phyloP scores from a whole-genome alignment of 768 basidiomycete species.

The Tricholoma flavovirens region DNA sequence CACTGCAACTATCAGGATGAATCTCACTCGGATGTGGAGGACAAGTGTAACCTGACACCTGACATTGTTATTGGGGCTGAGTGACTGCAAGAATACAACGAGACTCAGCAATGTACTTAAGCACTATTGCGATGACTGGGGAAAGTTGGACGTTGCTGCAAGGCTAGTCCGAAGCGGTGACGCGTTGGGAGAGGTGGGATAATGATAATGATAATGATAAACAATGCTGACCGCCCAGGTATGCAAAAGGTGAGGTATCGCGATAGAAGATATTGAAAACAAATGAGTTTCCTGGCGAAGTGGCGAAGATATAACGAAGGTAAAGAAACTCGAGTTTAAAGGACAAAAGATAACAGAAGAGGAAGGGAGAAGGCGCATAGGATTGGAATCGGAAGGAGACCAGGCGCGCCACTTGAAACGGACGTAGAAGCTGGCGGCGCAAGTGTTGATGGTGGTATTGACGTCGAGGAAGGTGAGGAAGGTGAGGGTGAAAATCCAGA shows the following conservation, averaged over 20 bases:
- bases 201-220: not conserved
- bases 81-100: no score
- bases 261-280: slow-evolving; percentile 21
- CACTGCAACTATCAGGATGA: no score
- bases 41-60: no score
- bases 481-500: slow-evolving; percentile 5
- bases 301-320: not conserved
- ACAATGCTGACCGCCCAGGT: slow-evolving; percentile 1
- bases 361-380: not conserved
- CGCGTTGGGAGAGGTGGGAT: no score
- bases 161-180: not conserved
- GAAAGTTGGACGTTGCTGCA: not conserved
- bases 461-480: slow-evolving; percentile 4
- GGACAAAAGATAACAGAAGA: slow-evolving; percentile 4
- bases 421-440: slow-evolving; percentile 3
- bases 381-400: not conserved
- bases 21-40: no score
- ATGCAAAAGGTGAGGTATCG: slow-evolving; percentile 13
- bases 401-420: slow-evolving; percentile 7
- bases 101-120: no score
- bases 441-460: slow-evolving; percentile 6
- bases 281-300: not conserved
- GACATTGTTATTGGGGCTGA: no score
- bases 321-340: not conserved
- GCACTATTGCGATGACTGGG: no score